Evolutionary conservation across 164 flowering plant species (phyloP), one percentile per base, ranked within the genome.

Genomic region (Echeveria elegans): DNA sequence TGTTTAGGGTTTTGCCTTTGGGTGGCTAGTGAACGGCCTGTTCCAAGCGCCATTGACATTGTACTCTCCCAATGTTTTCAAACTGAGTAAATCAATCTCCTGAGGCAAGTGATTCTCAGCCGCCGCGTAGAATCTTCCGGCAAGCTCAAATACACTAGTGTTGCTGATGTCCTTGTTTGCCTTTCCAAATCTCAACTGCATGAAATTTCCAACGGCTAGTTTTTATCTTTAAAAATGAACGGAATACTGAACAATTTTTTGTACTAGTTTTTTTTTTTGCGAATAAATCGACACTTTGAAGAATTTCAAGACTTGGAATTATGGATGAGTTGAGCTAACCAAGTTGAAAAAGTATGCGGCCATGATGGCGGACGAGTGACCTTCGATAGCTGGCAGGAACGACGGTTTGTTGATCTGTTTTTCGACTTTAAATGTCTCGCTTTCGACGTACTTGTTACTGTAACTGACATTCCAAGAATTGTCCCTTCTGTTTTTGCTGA

Each of bases 31-130:
- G 64, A 85, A 85, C 47, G 92, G 83, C 24, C 87, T 71, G 48
- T 72, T 67, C 89, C 89, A 83, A 29, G 74, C 66, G 62, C 82
- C 85, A 65, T 70, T 69, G 9, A 81, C 40, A 69, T 79, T 72
- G 88, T 89, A 87, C 23, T 72, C 59, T 0, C 53, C 71, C 3
- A 68, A n/a, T 16, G 85, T 79, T 67, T 78, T 61, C 0, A 87
- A 77, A 0, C 80, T 78, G 7, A n/a, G 59, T 28, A 82, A 72
- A 72, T 85, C 83, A 30, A 87, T 68, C 74, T 85, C 87, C 63
- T 84, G 87, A 16, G 93, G 89, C 47, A 80, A 0, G 72, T 82
- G 72, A 72, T 80, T 85, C 72, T 87, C 87, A 9, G 83, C 72
- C 41, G 76, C 48, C 5, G 86, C 59, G 38, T 85, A 87, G 62